phyloP scores from a whole-genome alignment of 1,284 basidiomycete genomes.

The Cryptococcus amylolentus region DNA sequence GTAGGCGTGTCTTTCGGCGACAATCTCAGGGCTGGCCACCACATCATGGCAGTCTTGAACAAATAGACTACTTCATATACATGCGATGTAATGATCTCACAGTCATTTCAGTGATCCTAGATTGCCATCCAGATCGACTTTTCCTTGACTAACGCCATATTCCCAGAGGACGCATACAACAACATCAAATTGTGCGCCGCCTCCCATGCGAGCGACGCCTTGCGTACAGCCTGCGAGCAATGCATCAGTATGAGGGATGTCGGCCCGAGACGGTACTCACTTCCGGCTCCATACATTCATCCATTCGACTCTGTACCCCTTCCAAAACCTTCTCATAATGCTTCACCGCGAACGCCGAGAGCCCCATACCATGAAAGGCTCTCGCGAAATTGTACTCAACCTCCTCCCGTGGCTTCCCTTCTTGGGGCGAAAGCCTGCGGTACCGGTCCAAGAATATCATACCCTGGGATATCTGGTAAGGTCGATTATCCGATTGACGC shows the following conservation, averaged over 20 bases:
- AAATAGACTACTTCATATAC: neutral
- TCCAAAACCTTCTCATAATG: conserved; percentile 76
- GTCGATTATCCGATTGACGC: conserved; percentile 87
- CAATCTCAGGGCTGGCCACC: no score
- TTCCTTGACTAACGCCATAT: conserved; percentile 57
- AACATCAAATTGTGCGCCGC: conserved; percentile 84
- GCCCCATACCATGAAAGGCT: conserved; percentile 81
- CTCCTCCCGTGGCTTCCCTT: conserved; percentile 57
- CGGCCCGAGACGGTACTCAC: conserved; percentile 3
- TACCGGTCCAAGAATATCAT: conserved; percentile 79
- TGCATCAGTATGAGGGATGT: neutral
- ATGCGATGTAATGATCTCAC: no score
- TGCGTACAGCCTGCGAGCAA: conserved; percentile 25
- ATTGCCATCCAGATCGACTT: conserved; percentile 44
- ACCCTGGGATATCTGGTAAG: conserved; percentile 74
- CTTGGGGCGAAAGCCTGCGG: conserved; percentile 56
- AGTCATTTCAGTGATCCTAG: conserved; percentile 3
- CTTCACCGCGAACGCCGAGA: conserved; percentile 71
- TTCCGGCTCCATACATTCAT: conserved; percentile 13
- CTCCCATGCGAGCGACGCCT: conserved; percentile 57
- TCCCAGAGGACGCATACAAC: conserved; percentile 73
- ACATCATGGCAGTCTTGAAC: neutral
- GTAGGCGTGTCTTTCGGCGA: no score
- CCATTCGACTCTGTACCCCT: conserved; percentile 55
- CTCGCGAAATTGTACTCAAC: conserved; percentile 91